A percentile compares a stretch with the other conserved stretches of the same genome.
Conservation (phyloP, 768 basidiomycete genomes). For the Tricholoma sp. region DNA sequence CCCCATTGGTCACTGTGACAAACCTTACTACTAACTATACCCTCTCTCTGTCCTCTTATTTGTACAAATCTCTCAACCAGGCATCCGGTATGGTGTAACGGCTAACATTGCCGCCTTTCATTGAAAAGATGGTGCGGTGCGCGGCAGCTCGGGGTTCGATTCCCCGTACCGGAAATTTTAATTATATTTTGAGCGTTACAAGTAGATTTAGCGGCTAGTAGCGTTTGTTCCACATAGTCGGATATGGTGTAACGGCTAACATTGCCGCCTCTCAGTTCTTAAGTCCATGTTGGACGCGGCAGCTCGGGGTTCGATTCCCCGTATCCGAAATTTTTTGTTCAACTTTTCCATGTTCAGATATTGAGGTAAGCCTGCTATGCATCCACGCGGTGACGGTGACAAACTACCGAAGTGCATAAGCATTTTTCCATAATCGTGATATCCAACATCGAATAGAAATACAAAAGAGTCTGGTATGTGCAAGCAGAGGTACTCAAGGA, state of each 20-base stretch:
- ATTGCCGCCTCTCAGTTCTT: conserved; percentile 65
- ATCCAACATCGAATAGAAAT: too few species aligned
- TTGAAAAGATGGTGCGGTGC: conserved; percentile 5
- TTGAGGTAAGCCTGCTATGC: too few species aligned
- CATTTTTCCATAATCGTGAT: too few species aligned
- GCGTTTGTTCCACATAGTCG: neutral
- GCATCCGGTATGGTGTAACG: conserved; percentile 48
- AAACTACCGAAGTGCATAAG: too few species aligned
- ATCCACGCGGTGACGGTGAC: too few species aligned
- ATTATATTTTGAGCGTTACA: neutral
- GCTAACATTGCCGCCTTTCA: conserved; percentile 59
- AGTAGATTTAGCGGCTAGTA: neutral
- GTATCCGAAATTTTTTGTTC: conserved; percentile 36
- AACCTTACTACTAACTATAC: too few species aligned
- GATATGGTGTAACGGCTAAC: conserved; percentile 63
- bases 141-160: conserved; percentile 57
- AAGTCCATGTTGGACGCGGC: conserved; percentile 31
- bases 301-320: conserved; percentile 56
- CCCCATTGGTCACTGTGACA: neutral
- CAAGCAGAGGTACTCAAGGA: too few species aligned
- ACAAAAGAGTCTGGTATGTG: too few species aligned
- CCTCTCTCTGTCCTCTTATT: too few species aligned
- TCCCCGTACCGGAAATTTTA: conserved; percentile 46
- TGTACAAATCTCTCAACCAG: neutral
- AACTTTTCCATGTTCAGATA: too few species aligned